Base-by-base conservation (phyloP, 257 asterid genomes). In the Phtheirospermum japonicum region DNA sequence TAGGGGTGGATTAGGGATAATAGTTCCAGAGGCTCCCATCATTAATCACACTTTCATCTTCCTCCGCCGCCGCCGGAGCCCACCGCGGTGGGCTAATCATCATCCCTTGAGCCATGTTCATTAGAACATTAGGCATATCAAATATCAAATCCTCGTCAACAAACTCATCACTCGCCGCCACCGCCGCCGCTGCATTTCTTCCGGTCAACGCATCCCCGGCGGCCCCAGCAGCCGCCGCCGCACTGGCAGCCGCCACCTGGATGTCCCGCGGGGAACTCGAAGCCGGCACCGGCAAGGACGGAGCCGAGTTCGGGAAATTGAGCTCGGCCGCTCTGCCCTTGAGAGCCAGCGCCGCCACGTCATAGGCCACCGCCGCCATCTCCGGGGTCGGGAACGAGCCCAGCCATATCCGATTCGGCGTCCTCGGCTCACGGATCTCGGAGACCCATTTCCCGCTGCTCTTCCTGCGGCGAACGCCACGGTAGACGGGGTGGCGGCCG, bases 31-130 rank as follows among this genome's bases (percentile, higher is more conserved):
- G 56, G n/a, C 14, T 9, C 56, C 7, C 59, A 26, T 53, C 88
- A 33, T 53, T n/a, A n/a, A n/a, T 71, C 17, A 31, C n/a, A 20
- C 12, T 32, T 31, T 26, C 14, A 7, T 63, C 53, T 36, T 80
- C 86, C 11, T 59, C 53, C 53, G 23, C 10, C 53, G 26, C 53
- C 53, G 53, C 10, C 53, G 26, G 53, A 46, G 26, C 53, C 8
- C 57, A 0, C 64, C 75, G 75, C 0, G 95, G 95, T 11, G 95
- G 95, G 67, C 88, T 87, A 9, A 87, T 77, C 34, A 87, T 73
- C 95, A 87, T 78, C 55, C 90, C 95, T 45, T 87, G 78, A 5
- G 95, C 95, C 95, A 87, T 87, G 46, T 76, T 80, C 60, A 59
- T 46, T 9, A 87, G 62, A 36, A 84, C 81, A 69, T 87, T 87